Percentiles rank a stretch among this genome's conserved stretches.
These are phyloP conservation scores for Ascochyta lentis DNA, from an alignment of 2,329 filamentous ascomycete genomes.

Conservation along the genomic window DNA sequence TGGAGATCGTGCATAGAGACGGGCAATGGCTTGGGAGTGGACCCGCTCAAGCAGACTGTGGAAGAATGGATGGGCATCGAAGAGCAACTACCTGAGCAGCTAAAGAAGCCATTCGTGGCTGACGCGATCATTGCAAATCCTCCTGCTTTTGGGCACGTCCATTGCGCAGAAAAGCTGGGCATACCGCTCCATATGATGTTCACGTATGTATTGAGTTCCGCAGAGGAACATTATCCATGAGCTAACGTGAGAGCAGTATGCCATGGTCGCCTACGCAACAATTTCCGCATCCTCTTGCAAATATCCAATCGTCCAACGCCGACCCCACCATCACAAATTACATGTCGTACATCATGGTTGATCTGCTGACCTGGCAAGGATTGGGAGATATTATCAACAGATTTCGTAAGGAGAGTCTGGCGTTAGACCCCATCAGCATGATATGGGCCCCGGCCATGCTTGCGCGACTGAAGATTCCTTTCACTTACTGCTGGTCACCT, in stretches of 20 bases:
- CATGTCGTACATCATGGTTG: conserved; percentile 81
- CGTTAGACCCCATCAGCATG: conserved; percentile 77
- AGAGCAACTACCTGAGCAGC: conserved; percentile 46
- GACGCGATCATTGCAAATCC: conserved; percentile 83
- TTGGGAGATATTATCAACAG: conserved; percentile 89
- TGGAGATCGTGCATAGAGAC: conserved; percentile 87
- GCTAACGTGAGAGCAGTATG: conserved; percentile 59
- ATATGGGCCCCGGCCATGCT: conserved; percentile 85
- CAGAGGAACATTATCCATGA: neutral
- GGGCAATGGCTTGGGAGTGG: conserved; percentile 67
- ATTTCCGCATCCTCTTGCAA: conserved; percentile 86
- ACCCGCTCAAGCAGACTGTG: conserved; percentile 60
- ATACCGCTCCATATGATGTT: conserved; percentile 87
- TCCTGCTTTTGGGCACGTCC: conserved; percentile 77
- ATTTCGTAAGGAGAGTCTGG: conserved; percentile 77
- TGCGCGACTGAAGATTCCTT: conserved; percentile 76
- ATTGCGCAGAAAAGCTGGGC: conserved; percentile 76
- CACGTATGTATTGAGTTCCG: conserved; percentile 54
- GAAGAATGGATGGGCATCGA: conserved; percentile 56
- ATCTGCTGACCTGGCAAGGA: conserved; percentile 93
- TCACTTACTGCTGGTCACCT: conserved; percentile 81
- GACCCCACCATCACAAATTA: conserved; percentile 82
- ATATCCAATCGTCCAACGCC: conserved; percentile 77
- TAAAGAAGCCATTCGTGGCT: conserved; percentile 73
- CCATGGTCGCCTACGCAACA: conserved; percentile 86